Conservation (phyloP, 371 early-diverging fungal species). For the Mucor mucedo region DNA sequence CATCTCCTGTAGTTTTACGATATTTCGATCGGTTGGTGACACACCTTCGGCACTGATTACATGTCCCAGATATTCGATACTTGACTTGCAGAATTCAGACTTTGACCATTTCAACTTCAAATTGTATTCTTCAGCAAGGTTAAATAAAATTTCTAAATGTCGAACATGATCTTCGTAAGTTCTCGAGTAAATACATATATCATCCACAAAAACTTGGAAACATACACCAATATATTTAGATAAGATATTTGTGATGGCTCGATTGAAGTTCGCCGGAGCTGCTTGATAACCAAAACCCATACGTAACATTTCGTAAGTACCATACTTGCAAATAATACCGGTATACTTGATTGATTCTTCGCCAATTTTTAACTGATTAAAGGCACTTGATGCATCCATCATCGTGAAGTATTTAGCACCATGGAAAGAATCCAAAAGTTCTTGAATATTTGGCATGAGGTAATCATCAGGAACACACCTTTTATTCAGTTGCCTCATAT, state of each 20-base stretch:
- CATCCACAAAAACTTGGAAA: slow-evolving; percentile 49
- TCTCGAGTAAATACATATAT: slow-evolving; percentile 19
- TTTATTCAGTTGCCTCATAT: slow-evolving; percentile 36
- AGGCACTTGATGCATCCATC: slow-evolving; percentile 31
- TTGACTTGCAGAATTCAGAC: slow-evolving; percentile 35
- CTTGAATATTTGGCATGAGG: slow-evolving; percentile 41
- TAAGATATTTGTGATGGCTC: slow-evolving; percentile 34
- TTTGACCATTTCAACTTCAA: slow-evolving; percentile 47
- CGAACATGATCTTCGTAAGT: slow-evolving; percentile 40
- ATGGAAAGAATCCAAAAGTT: slow-evolving; percentile 33
- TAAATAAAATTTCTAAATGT: slow-evolving; percentile 41
- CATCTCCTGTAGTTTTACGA: slow-evolving; percentile 8
- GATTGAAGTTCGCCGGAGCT: slow-evolving; percentile 40
- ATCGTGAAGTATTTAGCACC: slow-evolving; percentile 3
- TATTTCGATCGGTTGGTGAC: slow-evolving; percentile 10
- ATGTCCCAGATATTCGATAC: slow-evolving; percentile 42
- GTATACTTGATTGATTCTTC: slow-evolving; percentile 45
- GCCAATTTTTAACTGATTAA: slow-evolving; percentile 37
- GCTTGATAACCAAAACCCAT: slow-evolving; percentile 57
- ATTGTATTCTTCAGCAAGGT: slow-evolving; percentile 10
- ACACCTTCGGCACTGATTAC: slow-evolving; percentile 34
- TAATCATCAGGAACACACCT: slow-evolving; percentile 25
- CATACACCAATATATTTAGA: slow-evolving; percentile 24
- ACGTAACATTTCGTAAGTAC: slow-evolving; percentile 50
- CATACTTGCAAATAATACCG: slow-evolving; percentile 51